phyloP scores from a whole-genome alignment of 2,329 filamentous ascomycete species.

The Aspergillus pseudoviridinutans region DNA sequence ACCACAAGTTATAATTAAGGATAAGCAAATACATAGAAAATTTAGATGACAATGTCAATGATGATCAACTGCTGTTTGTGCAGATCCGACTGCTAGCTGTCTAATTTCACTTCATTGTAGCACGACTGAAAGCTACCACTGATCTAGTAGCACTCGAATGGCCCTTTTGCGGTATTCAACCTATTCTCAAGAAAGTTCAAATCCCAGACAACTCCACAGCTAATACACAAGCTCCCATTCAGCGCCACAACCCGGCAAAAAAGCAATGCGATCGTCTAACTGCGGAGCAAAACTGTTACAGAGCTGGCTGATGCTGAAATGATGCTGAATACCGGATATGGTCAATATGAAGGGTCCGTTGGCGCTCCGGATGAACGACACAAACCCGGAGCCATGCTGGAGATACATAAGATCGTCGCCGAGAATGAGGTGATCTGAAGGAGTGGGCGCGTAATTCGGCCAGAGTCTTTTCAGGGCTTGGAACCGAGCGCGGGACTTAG shows the following conservation, averaged over 20 bases:
- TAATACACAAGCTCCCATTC: background rate
- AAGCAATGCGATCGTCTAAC: background rate
- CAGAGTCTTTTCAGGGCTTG: background rate
- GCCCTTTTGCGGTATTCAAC: no score
- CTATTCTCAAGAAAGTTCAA: background rate
- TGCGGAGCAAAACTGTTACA: background rate
- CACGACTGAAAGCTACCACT: no score
- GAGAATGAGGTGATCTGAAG: background rate
- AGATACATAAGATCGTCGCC: background rate
- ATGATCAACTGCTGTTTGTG: no score
- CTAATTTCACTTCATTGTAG: background rate
- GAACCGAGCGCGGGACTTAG: background rate
- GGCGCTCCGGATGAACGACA: background rate
- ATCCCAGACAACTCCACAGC: background rate
- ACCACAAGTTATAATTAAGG: no score
- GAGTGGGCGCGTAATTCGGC: background rate
- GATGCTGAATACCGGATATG: background rate
- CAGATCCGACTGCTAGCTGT: no score
- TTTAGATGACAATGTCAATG: no score
- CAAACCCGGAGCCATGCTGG: background rate
- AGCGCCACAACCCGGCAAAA: no score
- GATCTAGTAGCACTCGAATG: no score
- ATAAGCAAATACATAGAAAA: no score
- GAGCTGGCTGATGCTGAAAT: background rate
- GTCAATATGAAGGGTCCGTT: background rate